Conservation (phyloP, 78 protist genomes). For the Cavenderia fasciculata region DNA sequence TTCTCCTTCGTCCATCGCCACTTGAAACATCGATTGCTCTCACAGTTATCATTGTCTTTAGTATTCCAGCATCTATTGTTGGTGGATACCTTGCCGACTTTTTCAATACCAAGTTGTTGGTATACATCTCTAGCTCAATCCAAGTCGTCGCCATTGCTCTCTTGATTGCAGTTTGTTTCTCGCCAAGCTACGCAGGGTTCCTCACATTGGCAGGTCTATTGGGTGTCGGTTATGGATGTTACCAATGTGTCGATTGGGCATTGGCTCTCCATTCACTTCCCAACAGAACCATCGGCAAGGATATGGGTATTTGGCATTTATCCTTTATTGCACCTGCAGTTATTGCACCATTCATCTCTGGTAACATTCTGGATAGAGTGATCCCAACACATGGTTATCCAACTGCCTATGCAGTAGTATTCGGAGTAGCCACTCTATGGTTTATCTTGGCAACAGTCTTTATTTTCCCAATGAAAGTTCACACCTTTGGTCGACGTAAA, state of each 20-base stretch:
- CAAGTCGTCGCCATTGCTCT: slow-evolving; percentile 25
- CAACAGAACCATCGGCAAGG: slow-evolving; percentile 40
- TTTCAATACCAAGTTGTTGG: slow-evolving; percentile 40
- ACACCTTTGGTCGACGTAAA: no score
- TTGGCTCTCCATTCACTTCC: slow-evolving; percentile 54
- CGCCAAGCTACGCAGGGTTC: slow-evolving; percentile 25
- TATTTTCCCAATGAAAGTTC: slow-evolving; percentile 40
- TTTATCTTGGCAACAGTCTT: slow-evolving; percentile 56
- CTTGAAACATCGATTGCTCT: not conserved
- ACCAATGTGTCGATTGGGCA: slow-evolving; percentile 79
- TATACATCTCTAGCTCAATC: slow-evolving; percentile 6
- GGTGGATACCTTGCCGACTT: slow-evolving; percentile 69
- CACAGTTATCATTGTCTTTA: not conserved
- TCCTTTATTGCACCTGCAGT: slow-evolving; percentile 51
- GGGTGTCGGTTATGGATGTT: slow-evolving; percentile 65
- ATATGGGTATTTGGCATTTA: slow-evolving; percentile 76
- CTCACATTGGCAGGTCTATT: slow-evolving; percentile 31
- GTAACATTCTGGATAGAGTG: slow-evolving; percentile 2
- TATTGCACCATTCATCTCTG: slow-evolving; percentile 40
- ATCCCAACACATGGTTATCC: not conserved
- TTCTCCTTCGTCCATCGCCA: not conserved
- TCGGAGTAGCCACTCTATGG: slow-evolving; percentile 28
- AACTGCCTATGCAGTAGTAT: slow-evolving; percentile 9
- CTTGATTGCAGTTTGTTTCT: not conserved
- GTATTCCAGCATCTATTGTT: slow-evolving; percentile 32